Base-by-base conservation (phyloP, 2,329 filamentous ascomycete species). In the Cladophialophora immunda region DNA sequence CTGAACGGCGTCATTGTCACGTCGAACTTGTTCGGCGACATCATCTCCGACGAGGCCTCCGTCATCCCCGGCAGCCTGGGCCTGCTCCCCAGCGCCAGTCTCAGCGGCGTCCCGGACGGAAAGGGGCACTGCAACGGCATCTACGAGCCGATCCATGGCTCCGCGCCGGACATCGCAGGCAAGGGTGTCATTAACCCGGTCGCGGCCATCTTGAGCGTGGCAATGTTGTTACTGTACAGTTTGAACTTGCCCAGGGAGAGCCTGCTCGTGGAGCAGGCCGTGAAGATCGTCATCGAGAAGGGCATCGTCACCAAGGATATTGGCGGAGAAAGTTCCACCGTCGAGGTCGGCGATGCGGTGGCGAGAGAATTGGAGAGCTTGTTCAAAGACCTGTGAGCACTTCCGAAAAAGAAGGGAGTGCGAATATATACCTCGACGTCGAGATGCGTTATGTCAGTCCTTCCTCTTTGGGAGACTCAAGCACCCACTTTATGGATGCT, bases 101-200 rank as follows among this genome's bases (percentile, higher is more conserved):
- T 98, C 77, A 91, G 90, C 71, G 92, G 92, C 47, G 89, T 97
- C 67, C 94, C 94, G 0, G 93, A 96, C 78, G 92, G 92, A 17
- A 74, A 72, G 50, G 71, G 67, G 27, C 65, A 65, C 62, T 75
- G 94, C 77, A 97, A 96, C 78, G 94, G 93, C 74, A 97, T 98
- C 76, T 99, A 97, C 79, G 94, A 98, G 85, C 94, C 94, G 29
- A 98, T 99, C 74, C 94, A 99, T 79, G 94, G 93, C 41, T 95
- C 92, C 54, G 94, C 94, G 22, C 94, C 94, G 30, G 94, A 98
- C 76, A 98, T 98, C 75, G 93, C 92, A 1, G 94, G 94, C 72
- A 87, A 96, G 82, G 92, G 92, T 67, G 90, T 97, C 73, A 93
- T 97, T 75, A 97, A 96, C 84, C 94, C 94, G 36, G 85, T 98